Base-by-base conservation (phyloP, 352 stramenopile genomes). In the Globisporangium uncinulatum region DNA sequence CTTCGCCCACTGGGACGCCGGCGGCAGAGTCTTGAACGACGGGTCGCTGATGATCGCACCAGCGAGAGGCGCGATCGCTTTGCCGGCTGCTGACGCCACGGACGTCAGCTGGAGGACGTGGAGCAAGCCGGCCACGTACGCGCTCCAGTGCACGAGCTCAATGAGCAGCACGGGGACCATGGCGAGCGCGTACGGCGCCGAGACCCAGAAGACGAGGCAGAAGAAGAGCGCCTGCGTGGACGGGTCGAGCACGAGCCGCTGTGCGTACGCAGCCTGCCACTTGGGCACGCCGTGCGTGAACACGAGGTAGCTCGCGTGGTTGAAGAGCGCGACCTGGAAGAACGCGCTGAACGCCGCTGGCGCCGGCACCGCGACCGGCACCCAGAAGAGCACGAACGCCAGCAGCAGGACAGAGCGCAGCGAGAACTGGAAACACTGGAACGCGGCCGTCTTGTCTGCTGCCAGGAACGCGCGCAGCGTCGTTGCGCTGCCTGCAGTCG, bases 181-280 rank as follows among this genome's bases (percentile, higher is more conserved):
- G 5, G 85, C 87, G 63, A 96, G 70, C 14, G 70, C 66, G 61
- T 89, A 83, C n/a, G 85, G 80, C 43, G 61, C 57, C 46, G 80
- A 89, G 57, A 93, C 77, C 69, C 75, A 93, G 61, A 96, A 96
- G 45, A 96, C 72, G 34, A 95, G 68, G 36, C 74, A 89, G 69
- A 91, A 92, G 69, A 94, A 89, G 29, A 94, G 72, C 57, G 82
- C 71, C 63, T 96, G 87, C 32, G 83, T 78, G 29, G 83, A 79
- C 51, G 83, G 85, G 62, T 96, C 87, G 48, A 91, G 59, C 56
- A 94, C 70, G 32, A 96, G 66, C 5, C 84, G 71, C 67, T 95
- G 83, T n/a, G 73, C 81, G 59, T 96, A 96, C 21, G 61, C 70
- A 1, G 79, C 72, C 49, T 86, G 82, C 71, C 72, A 80, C 59